Base-by-base conservation (phyloP, 164 flowering plant species). In the Magnolia changhungtana region DNA sequence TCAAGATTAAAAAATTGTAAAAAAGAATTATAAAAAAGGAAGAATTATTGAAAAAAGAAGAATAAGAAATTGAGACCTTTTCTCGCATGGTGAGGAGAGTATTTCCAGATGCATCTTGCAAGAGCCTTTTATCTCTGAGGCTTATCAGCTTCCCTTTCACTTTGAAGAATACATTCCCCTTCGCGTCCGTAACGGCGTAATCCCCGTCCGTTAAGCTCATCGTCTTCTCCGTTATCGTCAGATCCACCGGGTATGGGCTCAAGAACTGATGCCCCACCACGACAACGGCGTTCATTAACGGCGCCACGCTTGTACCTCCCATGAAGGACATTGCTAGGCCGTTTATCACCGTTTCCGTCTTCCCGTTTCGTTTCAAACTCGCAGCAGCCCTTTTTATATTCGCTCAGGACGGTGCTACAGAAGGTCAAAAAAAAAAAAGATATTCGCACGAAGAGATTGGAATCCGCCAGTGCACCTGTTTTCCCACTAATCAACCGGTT, bases 141-240 rank as follows among this genome's bases (percentile, higher is more conserved):
- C 81, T 84, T 11, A 83, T 45, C 3, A 81, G 18, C 6, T 71
- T 23, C 1, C 87, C 92, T 65, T 86, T 85, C 19, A 90, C 84
- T 68, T 77, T 85, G 83, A 91, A 89, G 20, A 91, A 51, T 74
- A 83, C 18, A 78, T 76, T 85, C 19, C 87, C 90, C 58, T 87
- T 86, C 7, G 69, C 65, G 73, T 92, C 94, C 0, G 85, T 82
- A 31, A 89, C 85, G 4, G 61, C 81, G 20, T 90, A 90, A 73
- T 74, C 84, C 5, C 89, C 89, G 2, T 89, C 91, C 0, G 79
- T 73, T 7, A 86, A n/a, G 63, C 87, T 82, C 67, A 87, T 18
- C 1, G 87, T 73, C 82, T 86, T 84, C 55, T 79, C 78, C 6
- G 80, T 78, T 2, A 90, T 74, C 9, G 82, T 77, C 1, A 92